Conservation (phyloP, 176 grass and related monocot genomes). For the Themeda triandra region DNA sequence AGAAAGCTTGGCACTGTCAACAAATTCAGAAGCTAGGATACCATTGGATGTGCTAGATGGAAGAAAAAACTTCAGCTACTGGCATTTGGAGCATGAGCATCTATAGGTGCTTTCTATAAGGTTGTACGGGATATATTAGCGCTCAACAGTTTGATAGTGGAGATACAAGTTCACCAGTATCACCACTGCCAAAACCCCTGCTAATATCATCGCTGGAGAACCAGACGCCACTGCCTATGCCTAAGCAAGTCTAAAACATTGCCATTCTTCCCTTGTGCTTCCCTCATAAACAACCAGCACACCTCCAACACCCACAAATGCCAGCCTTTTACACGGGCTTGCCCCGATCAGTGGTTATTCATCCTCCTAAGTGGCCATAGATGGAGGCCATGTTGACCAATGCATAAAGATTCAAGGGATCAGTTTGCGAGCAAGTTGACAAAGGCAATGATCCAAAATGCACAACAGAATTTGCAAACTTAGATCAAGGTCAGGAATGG, state of each 20-base stretch:
- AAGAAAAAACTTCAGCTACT: background rate
- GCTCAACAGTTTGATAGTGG: no score
- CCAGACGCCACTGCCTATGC: no score
- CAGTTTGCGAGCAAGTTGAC: background rate
- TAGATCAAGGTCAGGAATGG: background rate
- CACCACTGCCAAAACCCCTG: no score
- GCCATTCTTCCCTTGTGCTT: no score
- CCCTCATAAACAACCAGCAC: no score
- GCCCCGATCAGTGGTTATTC: background rate
- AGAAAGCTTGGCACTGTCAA: background rate
- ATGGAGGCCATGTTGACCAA: background rate
- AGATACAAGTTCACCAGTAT: no score
- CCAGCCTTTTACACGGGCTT: no score
- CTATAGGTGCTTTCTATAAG: background rate
- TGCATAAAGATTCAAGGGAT: background rate
- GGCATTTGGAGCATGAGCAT: background rate
- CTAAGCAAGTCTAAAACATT: no score
- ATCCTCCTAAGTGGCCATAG: background rate
- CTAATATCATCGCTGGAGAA: no score
- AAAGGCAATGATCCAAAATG: background rate
- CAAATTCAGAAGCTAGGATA: conserved; percentile 27
- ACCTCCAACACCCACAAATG: no score
- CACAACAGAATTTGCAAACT: background rate
- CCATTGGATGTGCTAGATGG: background rate
- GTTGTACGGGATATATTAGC: background rate